Evolutionary conservation across 202 grass and related monocot genomes (phyloP), one percentile per base, ranked within the genome.

Genomic region (Brachypodium distachyon): DNA sequence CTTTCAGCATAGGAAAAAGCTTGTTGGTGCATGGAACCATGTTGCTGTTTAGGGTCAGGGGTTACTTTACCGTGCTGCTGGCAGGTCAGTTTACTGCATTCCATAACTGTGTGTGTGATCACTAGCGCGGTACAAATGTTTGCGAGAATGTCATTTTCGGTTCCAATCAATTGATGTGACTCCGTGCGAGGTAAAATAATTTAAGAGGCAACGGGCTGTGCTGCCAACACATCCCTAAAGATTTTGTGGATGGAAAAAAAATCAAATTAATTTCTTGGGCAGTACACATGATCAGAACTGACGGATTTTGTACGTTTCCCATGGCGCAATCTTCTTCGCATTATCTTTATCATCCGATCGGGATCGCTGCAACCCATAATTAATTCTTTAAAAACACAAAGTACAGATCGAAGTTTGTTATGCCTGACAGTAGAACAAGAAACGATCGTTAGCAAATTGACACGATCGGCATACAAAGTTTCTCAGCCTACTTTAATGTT

Each of bases 291-390:
- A 36, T n/a, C n/a, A n/a, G n/a, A n/a, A n/a, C n/a, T n/a, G 21
- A 28, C 47, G 9, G 58, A n/a, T 7, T 52, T 13, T 22, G 23
- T 61, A 7, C 39, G 12, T 47, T 37, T 11, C 9, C 18, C 17
- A 55, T 13, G 5, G 28, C 61, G 48, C 10, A 16, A 34, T 13
- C 10, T 18, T 46, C 47, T 12, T 4, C 49, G 37, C 7, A 40
- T 13, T 47, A 17, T 60, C 18, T 27, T 18, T 69, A 23, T 61
- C 53, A 67, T 23, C 5, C 46, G 37, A 60, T 77, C 7, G 33
- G 64, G 52, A 50, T 60, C 11, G 31, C 68, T 76, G 81, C 61
- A n/a, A n/a, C n/a, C n/a, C n/a, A n/a, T n/a, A n/a, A n/a, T n/a
- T n/a, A n/a, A n/a, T n/a, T n/a, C n/a, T n/a, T n/a, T n/a, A n/a